Evolutionary conservation across 2,329 filamentous ascomycete species (phyloP), one percentile per base, ranked within the genome.

Genomic region (Amphichorda felina): DNA sequence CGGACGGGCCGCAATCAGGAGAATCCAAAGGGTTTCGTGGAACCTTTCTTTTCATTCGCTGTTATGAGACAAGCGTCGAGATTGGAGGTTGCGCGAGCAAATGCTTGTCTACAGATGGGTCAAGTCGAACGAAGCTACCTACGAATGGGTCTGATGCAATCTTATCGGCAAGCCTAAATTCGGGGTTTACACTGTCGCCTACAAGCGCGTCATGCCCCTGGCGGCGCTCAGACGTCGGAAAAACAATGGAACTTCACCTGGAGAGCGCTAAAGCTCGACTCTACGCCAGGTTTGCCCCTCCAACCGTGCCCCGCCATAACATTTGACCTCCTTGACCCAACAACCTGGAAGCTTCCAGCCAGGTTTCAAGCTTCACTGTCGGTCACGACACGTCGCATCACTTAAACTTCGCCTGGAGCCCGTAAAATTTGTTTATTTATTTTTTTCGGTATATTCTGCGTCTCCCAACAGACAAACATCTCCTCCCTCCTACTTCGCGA

Each of bases 271-370:
- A n/a, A n/a, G n/a, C n/a, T n/a, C n/a, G n/a, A n/a, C n/a, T n/a
- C n/a, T n/a, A n/a, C n/a, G n/a, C n/a, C n/a, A n/a, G n/a, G n/a
- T 29, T 30, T 30, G 34, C 34, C 34, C 34, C 34, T 35, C 34
- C 26, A 35, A 24, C 21, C n/a, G 10, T 35, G 34, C 34, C 34
- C 34, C 34, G 34, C 34, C 24, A 35, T n/a, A 35, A 35, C 16
- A 17, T n/a, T n/a, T n/a, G n/a, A n/a, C 24, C 9, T 18, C 16
- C 33, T 27, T 29, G 22, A 16, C 8, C 13, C 25, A n/a, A 22
- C 17, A 10, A 24, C 21, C 21, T 24, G 6, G 21, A 24, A 24
- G 21, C 21, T 24, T 24, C 21, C 10, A 29, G 27, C 27, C 27
- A 29, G 5, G n/a, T n/a, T n/a, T n/a, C 9, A 21, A 21, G 17